Evolutionary conservation across 139 green algal genomes (phyloP), one percentile per base, ranked within the genome.

Genomic region (Chlamydomonas asymmetrica): DNA sequence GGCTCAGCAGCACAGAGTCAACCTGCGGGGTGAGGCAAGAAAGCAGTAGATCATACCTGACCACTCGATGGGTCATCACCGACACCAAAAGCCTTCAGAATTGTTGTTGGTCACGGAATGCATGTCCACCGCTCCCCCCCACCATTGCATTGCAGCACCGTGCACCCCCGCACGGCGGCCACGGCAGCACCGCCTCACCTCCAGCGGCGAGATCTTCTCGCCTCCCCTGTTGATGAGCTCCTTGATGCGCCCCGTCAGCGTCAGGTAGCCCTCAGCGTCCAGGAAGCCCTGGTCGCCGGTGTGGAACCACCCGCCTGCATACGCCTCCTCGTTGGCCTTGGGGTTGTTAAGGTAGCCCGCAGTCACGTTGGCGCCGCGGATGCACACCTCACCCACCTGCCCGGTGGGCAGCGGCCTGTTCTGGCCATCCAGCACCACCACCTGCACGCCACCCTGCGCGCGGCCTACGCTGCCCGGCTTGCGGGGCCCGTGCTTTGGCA

Each of bases 221-320:
- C 93, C 93, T 5, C 92, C 93, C 0, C 92, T 71, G 80, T 97
- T 97, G 87, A 97, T 98, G 34, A 97, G 88, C 87, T 97, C 93
- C 85, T 98, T 98, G 66, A 93, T 84, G 59, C 94, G 86, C 2
- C 94, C 94, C 13, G 88, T 93, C 31, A 97, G 84, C n/a, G 81
- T 92, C 0, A 97, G 66, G 76, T 91, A 97, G 31, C 92, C 92
- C 38, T 97, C 88, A 49, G 70, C 85, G 54, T 93, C 86, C 76
- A 97, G 72, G 22, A 78, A 85, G 22, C 91, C 92, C 67, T 78
- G 79, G 52, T 84, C 79, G 27, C 79, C 79, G 10, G 79, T 84
- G 38, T 82, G 68, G 68, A 82, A 82, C 76, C 76, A 82, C 2
- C 76, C 76, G 77, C 80, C 84, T 45, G 78, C 83, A 78, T 83